Percentiles rank a stretch among this genome's conserved stretches.
Conservation (phyloP, 805 yeast species). For the Wickerhamiella sergipiensis region DNA sequence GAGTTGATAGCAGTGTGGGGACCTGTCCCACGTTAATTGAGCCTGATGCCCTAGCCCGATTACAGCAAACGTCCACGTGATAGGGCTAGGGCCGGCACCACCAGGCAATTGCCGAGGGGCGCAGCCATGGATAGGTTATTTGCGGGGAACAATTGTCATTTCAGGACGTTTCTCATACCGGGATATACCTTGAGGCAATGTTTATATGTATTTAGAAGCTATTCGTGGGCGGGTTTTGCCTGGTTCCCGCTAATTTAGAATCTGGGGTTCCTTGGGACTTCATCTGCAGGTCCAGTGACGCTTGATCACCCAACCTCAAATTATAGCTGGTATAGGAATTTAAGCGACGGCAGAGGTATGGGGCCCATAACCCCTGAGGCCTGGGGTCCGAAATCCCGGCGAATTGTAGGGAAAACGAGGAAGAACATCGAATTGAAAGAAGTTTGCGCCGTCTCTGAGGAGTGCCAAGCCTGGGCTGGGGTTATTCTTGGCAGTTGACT, state of each 20-base stretch:
- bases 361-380: neutral
- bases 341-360: neutral
- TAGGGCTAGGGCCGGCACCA: neutral
- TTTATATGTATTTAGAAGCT: neutral
- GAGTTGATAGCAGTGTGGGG: no score
- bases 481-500: neutral
- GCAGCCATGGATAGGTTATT: neutral
- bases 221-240: neutral
- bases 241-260: neutral
- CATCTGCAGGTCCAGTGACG: neutral
- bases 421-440: no score
- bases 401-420: no score
- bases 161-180: neutral
- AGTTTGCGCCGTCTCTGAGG: neutral
- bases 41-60: neutral
- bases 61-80: neutral
- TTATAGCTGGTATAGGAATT: neutral
- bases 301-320: neutral
- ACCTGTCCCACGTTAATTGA: no score
- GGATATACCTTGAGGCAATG: neutral
- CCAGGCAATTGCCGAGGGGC: neutral
- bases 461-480: neutral
- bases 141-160: neutral
- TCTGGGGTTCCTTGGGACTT: neutral
- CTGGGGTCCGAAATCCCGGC: no score